These are phyloP conservation scores for Botrytis aclada DNA, from an alignment of 2,329 filamentous ascomycete genomes.

Conservation along the genomic window DNA sequence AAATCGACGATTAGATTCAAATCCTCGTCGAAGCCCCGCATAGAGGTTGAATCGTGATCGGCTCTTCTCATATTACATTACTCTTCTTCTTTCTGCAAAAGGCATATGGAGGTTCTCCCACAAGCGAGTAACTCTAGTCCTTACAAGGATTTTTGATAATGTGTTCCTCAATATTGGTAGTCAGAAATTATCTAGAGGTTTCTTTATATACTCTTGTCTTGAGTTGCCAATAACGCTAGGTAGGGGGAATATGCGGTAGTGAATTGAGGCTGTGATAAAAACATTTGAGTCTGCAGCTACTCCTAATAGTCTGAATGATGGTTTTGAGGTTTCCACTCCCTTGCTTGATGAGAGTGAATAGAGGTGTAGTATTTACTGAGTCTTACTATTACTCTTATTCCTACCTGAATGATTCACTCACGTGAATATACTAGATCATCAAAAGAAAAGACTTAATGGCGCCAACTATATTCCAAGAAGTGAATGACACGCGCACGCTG, in stretches of 20 bases:
- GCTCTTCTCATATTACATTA: background rate
- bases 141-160: no score
- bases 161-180: background rate
- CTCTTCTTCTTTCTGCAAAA: fast-evolving
- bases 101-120: background rate
- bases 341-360: background rate
- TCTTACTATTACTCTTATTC: background rate
- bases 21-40: background rate
- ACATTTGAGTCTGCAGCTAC: background rate
- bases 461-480: no score
- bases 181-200: fast-evolving
- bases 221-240: fast-evolving
- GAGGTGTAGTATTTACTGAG: background rate
- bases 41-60: background rate
- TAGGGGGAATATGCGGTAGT: background rate
- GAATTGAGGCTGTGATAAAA: background rate
- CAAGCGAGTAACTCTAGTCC: background rate
- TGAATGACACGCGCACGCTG: no score
- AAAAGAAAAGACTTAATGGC: no score
- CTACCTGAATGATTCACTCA: no score
- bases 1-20: background rate
- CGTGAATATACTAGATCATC: no score
- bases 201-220: background rate
- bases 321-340: background rate
- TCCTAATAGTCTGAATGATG: background rate